A percentile compares a stretch with the other conserved stretches of the same genome.
phyloP scores from a whole-genome alignment of 306 rosid genomes.

The Vigna reflexopilosa region DNA sequence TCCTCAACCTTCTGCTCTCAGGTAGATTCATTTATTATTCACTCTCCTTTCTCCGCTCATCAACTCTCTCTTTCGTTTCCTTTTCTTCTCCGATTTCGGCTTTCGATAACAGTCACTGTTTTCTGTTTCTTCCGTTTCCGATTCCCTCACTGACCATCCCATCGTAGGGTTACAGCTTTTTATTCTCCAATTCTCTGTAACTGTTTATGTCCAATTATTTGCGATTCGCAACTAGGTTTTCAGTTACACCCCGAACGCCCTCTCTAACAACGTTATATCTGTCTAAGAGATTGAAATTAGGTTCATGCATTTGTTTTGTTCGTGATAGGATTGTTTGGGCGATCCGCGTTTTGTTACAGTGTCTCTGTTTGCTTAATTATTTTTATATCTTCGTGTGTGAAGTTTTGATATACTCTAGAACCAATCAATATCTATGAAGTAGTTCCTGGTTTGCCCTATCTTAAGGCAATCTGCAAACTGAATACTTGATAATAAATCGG shows the following conservation, averaged over 20 bases:
- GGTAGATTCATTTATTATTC: not conserved
- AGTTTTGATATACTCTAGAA: not conserved
- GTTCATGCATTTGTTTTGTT: conserved; percentile 17
- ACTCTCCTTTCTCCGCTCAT: not conserved
- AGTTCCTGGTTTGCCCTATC: not conserved
- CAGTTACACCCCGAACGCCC: not conserved
- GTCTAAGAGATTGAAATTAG: not conserved
- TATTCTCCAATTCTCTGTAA: not conserved
- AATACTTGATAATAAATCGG: not conserved
- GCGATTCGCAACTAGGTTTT: conserved; percentile 39
- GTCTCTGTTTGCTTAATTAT: not conserved
- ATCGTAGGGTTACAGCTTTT: not conserved
- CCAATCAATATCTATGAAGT: not conserved
- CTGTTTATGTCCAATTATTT: conserved; percentile 13
- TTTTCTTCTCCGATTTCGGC: conserved; percentile 35
- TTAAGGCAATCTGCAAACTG: not conserved
- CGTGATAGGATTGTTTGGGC: not conserved
- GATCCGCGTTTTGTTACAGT: not conserved
- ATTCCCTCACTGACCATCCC: not conserved
- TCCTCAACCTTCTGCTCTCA: not conserved
- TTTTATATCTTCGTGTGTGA: not conserved
- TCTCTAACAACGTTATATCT: not conserved
- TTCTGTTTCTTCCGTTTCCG: not conserved
- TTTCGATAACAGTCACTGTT: not conserved
- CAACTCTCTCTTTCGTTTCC: not conserved